These are phyloP conservation scores for Moniliella sp. DNA, from an alignment of 1,284 basidiomycete species.

Conservation along the genomic window DNA sequence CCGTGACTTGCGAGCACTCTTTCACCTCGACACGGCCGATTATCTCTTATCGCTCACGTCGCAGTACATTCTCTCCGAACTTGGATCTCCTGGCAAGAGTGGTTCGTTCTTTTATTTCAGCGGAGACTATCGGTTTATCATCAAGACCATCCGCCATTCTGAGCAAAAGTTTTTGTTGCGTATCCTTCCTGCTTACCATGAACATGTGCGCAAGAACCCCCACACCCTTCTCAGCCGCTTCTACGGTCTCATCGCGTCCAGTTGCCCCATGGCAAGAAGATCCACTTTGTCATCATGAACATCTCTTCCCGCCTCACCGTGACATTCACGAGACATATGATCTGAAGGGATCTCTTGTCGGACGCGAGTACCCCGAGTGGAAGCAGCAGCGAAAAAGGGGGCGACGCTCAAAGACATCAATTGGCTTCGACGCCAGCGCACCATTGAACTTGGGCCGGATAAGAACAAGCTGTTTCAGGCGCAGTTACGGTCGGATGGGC, in stretches of 20 bases:
- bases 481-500: slow-evolving; percentile 66
- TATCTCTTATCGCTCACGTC: slow-evolving; percentile 85
- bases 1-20: slow-evolving; percentile 74
- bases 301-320: slow-evolving; percentile 85
- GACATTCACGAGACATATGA: slow-evolving; percentile 96
- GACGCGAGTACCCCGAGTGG: slow-evolving; percentile 67
- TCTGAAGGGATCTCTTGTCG: slow-evolving; percentile 72
- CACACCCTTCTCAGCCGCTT: slow-evolving; percentile 82
- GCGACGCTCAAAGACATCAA: slow-evolving; percentile 88
- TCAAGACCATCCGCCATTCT: slow-evolving; percentile 85
- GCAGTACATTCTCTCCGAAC: slow-evolving; percentile 89
- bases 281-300: slow-evolving; percentile 99
- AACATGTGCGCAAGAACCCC: slow-evolving; percentile 69
- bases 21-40: slow-evolving; percentile 85
- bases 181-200: slow-evolving; percentile 66
- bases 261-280: slow-evolving; percentile 73
- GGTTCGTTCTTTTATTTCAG: slow-evolving; percentile 99
- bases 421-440: slow-evolving; percentile 64
- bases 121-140: slow-evolving; percentile 93
- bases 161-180: slow-evolving; percentile 80
- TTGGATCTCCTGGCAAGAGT: slow-evolving; percentile 93
- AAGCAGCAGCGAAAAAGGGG: slow-evolving; percentile 54
- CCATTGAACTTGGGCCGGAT: slow-evolving; percentile 72
- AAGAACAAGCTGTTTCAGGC: slow-evolving; percentile 72
- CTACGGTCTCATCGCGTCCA: slow-evolving; percentile 95